phyloP scores from a whole-genome alignment of 176 grass and related monocot species.

The Aegilops sharonensis region DNA sequence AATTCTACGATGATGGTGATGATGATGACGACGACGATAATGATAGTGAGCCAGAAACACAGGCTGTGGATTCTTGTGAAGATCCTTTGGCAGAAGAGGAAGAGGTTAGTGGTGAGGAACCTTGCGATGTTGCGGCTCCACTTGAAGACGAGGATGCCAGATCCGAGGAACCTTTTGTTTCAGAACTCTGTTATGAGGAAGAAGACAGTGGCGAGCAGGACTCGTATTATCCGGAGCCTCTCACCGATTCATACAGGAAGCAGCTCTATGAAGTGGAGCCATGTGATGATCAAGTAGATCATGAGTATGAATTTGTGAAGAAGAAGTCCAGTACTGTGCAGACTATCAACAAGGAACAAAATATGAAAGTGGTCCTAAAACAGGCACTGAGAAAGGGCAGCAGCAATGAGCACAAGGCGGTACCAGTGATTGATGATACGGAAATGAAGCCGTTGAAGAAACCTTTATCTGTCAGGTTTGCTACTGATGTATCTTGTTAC shows the following conservation, averaged over 20 bases:
- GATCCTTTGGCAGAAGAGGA: constrained; percentile 33
- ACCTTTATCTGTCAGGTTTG: constrained; percentile 37
- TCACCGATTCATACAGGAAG: background rate
- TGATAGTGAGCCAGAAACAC: constrained; percentile 13
- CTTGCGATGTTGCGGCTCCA: background rate
- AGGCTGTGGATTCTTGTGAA: constrained; percentile 1
- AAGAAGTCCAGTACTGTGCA: constrained; percentile 5
- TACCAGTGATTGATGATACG: background rate
- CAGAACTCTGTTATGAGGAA: constrained; percentile 23
- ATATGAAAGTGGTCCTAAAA: constrained; percentile 13
- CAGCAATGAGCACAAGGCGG: background rate
- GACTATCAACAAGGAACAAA: constrained; percentile 7
- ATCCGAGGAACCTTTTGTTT: constrained; percentile 28
- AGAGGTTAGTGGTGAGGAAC: background rate
- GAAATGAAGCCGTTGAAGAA: constrained; percentile 30
- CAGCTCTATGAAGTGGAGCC: constrained; percentile 11
- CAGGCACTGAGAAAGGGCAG: background rate
- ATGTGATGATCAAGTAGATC: background rate
- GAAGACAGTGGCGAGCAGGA: background rate
- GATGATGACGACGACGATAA: background rate
- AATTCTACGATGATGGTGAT: constrained; percentile 27
- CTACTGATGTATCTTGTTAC: constrained; percentile 38
- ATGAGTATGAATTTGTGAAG: background rate
- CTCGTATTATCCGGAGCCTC: background rate
- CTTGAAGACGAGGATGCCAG: constrained; percentile 19